Conservation (phyloP, 2,329 filamentous ascomycete genomes). For the Magnaporthales sp. region DNA sequence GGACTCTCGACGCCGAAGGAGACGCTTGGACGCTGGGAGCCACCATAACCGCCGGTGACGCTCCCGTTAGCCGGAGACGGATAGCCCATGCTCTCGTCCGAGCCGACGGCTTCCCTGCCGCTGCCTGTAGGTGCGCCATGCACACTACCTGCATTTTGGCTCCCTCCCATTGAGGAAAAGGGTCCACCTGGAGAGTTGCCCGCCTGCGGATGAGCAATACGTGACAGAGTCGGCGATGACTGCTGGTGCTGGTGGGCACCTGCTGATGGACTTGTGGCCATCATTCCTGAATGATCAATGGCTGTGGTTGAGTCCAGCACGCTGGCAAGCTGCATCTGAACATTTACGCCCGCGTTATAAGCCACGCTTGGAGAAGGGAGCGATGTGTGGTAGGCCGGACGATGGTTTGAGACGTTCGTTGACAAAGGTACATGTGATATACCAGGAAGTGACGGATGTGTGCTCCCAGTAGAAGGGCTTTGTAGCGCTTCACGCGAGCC, state of each 20-base stretch:
- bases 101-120: conserved; percentile 11
- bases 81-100: conserved; percentile 20
- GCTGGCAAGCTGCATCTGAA: conserved; percentile 12
- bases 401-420: conserved; percentile 1
- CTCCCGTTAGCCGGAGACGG: conserved; percentile 17
- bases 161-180: background rate
- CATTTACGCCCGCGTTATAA: background rate
- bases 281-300: background rate
- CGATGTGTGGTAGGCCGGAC: background rate
- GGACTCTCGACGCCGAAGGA: conserved; percentile 7
- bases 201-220: conserved; percentile 3
- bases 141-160: conserved; percentile 5
- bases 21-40: background rate
- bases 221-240: background rate
- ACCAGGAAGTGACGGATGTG: background rate
- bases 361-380: conserved; percentile 7
- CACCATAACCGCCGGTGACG: background rate
- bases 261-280: background rate
- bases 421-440: background rate
- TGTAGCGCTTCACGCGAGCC: background rate
- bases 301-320: conserved; percentile 10
- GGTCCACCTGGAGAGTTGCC: conserved; percentile 5
- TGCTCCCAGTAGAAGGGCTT: background rate
- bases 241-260: background rate
- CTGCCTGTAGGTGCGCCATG: background rate